Conservation (phyloP, 108 stramenopile genomes). For the Cyclostephanos invisitatus region DNA sequence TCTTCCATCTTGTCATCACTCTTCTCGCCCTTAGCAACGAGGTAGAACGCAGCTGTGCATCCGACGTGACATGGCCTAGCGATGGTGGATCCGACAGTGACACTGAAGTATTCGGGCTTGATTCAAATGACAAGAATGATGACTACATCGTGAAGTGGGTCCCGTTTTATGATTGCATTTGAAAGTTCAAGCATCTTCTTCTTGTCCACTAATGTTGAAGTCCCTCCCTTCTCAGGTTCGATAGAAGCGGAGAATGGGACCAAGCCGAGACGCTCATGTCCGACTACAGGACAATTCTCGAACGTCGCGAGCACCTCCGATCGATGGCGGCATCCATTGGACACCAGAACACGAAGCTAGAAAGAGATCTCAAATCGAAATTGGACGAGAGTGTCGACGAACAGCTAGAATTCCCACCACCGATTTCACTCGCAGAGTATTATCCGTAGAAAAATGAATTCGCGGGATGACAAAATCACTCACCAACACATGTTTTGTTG, state of each 20-base stretch:
- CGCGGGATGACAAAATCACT: too few species aligned
- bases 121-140: background rate
- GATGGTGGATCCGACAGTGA: conserved; percentile 8
- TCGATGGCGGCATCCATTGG: conserved; percentile 11
- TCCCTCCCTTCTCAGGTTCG: conserved; percentile 4
- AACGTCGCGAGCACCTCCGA: conserved; percentile 33
- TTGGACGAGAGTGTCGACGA: conserved; percentile 27
- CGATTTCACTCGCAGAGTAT: too few species aligned
- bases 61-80: conserved; percentile 21
- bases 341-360: conserved; percentile 19
- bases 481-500: too few species aligned
- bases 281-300: conserved; percentile 36
- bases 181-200: background rate
- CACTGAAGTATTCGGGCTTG: background rate
- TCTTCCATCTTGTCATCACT: background rate
- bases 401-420: conserved; percentile 10
- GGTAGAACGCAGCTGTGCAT: conserved; percentile 8
- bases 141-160: background rate
- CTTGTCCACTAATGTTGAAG: background rate
- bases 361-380: conserved; percentile 31
- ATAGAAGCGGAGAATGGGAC: conserved; percentile 42
- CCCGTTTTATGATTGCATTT: background rate
- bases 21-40: background rate
- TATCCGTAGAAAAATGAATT: too few species aligned
- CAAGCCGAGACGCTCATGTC: conserved; percentile 48